Evolutionary conservation across 2,329 filamentous ascomycete genomes (phyloP).

Genomic region (Penicillium sp.): DNA sequence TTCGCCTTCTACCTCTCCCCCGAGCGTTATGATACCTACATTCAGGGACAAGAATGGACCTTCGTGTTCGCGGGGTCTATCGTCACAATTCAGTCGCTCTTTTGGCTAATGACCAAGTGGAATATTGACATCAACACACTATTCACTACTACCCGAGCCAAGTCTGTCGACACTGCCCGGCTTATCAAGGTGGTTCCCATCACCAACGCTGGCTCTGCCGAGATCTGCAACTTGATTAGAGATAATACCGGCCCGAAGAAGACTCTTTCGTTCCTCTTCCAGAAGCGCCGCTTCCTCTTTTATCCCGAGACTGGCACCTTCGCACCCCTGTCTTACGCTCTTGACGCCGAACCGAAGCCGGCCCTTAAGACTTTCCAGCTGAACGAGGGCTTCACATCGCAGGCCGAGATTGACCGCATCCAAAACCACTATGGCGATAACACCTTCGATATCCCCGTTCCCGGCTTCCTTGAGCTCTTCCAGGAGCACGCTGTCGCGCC

Average conservation of each 20-base stretch:
- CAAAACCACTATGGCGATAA: conserved; percentile 94
- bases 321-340: conserved; percentile 73
- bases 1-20: conserved; percentile 80
- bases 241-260: conserved; percentile 73
- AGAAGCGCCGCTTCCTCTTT: conserved; percentile 95
- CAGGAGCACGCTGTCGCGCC: conserved; percentile 97
- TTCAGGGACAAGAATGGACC: conserved; percentile 94
- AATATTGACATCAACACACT: conserved; percentile 80
- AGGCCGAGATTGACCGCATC: conserved; percentile 73
- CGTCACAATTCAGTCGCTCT: conserved; percentile 78
- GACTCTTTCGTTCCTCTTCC: conserved; percentile 87
- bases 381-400: conserved; percentile 69
- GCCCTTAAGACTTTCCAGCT: conserved; percentile 73
- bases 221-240: conserved; percentile 78
- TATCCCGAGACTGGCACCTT: conserved; percentile 70
- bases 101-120: conserved; percentile 98
- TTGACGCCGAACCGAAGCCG: conserved; percentile 84
- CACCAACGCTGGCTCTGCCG: conserved; percentile 81
- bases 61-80: conserved; percentile 91
- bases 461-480: conserved; percentile 92
- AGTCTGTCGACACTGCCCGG: conserved; percentile 68
- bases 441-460: conserved; percentile 95
- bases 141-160: conserved; percentile 74
- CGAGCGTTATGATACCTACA: conserved; percentile 84
- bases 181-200: conserved; percentile 91